These are phyloP conservation scores for Calamus simplicifolius DNA, from an alignment of 176 grass and related monocot genomes.

Conservation along the genomic window DNA sequence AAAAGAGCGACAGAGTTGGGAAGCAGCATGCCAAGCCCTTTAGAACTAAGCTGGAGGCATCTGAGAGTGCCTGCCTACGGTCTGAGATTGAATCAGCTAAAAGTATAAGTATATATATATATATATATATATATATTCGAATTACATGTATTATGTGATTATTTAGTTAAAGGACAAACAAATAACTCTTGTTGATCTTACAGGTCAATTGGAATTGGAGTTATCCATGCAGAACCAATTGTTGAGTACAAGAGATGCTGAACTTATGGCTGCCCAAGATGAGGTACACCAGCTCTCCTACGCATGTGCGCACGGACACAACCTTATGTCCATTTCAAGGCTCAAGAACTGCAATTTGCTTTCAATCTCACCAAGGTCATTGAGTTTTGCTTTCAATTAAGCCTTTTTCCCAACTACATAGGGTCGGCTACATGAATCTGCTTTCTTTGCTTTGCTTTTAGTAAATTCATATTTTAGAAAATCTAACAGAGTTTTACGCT, in stretches of 20 bases:
- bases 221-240: constrained; percentile 62
- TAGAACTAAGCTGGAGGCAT: constrained; percentile 64
- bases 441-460: too few species aligned
- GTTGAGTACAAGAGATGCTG: constrained; percentile 65
- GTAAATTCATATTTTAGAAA: too few species aligned
- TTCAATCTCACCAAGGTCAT: too few species aligned
- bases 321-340: too few species aligned
- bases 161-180: constrained; percentile 6
- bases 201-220: constrained; percentile 80
- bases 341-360: too few species aligned
- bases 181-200: constrained; percentile 21
- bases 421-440: too few species aligned
- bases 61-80: constrained; percentile 53
- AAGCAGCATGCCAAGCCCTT: constrained; percentile 49
- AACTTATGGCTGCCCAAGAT: constrained; percentile 54
- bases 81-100: constrained; percentile 61
- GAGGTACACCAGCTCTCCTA: constrained; percentile 41
- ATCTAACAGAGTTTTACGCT: too few species aligned
- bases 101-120: constrained; percentile 14
- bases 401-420: too few species aligned
- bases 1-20: constrained; percentile 84
- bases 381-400: too few species aligned
- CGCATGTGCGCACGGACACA: too few species aligned
- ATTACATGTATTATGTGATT: too few species aligned
- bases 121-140: too few species aligned